These are phyloP conservation scores for Chlorella ohadii DNA, from an alignment of 139 green algal species.

Conservation along the genomic window DNA sequence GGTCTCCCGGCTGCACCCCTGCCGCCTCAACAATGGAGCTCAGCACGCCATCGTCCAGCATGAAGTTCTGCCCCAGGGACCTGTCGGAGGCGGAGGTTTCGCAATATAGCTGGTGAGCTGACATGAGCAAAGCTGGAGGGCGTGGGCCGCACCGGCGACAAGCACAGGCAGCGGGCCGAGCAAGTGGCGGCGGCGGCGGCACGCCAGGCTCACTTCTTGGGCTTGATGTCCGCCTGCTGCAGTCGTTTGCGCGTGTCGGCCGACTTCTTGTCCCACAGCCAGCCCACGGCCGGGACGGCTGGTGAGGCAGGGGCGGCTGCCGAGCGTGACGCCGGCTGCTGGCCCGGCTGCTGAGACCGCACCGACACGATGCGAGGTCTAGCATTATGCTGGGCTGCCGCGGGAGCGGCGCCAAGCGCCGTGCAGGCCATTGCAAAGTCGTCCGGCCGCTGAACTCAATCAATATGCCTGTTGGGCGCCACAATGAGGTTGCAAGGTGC, in stretches of 20 bases:
- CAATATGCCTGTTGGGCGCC: no score
- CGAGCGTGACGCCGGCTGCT: no score
- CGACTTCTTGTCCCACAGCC: conserved; percentile 45
- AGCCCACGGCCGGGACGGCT: conserved; percentile 11
- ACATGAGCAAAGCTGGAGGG: neutral
- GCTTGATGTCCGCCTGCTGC: conserved; percentile 30
- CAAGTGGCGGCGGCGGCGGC: neutral
- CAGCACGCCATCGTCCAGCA: conserved; percentile 84
- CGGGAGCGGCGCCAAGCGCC: no score
- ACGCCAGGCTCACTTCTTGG: conserved; percentile 36
- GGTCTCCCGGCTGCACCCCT: conserved; percentile 68
- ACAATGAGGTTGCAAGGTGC: no score
- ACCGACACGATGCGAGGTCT: no score
- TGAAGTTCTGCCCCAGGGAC: conserved; percentile 92
- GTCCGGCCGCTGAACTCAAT: no score
- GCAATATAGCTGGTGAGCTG: no score
- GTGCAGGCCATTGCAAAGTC: no score
- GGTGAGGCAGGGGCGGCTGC: no score
- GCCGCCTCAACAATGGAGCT: conserved; percentile 70
- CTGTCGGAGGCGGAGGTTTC: conserved; percentile 14
- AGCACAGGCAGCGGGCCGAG: neutral
- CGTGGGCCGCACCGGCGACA: neutral
- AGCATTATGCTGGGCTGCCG: no score
- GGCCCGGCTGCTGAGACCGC: no score
- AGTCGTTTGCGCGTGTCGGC: conserved; percentile 15